Base-by-base conservation (phyloP, 2,329 filamentous ascomycete genomes). In the Emergomyces pasteurianus region DNA sequence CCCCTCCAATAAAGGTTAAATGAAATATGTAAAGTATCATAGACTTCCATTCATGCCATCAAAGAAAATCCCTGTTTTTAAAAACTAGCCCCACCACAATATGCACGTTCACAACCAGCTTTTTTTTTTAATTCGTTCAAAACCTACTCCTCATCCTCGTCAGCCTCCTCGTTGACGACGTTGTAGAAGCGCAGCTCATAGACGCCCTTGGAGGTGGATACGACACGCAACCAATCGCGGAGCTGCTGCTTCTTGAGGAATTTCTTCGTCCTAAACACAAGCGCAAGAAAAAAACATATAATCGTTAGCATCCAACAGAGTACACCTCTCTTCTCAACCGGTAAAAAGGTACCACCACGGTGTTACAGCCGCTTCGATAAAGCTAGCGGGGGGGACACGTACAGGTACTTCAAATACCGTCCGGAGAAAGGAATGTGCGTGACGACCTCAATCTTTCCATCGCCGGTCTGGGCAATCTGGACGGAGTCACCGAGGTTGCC, bases 111-210 rank as follows among this genome's bases (percentile, higher is more conserved):
- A n/a, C n/a, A 26, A 3, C 18, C 46, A 14, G 23, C 26, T 49
- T 23, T 9, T 4, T 16, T 5, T 3, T 1, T 34, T 52, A 31
- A 9, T 52, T 50, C 6, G 36, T 23, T 16, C 21, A 18, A 53
- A 31, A 57, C 86, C 85, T 96, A 99, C 80, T 99, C 94, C 76
- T 99, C 94, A 77, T 99, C 94, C 76, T 99, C 94, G 71, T 97
- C 94, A 72, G 85, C 92, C 78, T 92, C 92, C 78, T 99, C 94
- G 80, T 95, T 94, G 75, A 96, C 92, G 76, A 99, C 92, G 85
- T 99, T 99, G 91, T 95, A 99, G 92, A 99, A 99, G 84, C 95
- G 92, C 81, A 99, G 88, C 85, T 96, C 92, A 84, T 99, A 99
- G 69, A 96, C 92, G 77, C 94, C 92, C 83, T 92, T 92, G 79